Conservation (phyloP, 331 rosid genomes). For the Acacia pycnantha region DNA sequence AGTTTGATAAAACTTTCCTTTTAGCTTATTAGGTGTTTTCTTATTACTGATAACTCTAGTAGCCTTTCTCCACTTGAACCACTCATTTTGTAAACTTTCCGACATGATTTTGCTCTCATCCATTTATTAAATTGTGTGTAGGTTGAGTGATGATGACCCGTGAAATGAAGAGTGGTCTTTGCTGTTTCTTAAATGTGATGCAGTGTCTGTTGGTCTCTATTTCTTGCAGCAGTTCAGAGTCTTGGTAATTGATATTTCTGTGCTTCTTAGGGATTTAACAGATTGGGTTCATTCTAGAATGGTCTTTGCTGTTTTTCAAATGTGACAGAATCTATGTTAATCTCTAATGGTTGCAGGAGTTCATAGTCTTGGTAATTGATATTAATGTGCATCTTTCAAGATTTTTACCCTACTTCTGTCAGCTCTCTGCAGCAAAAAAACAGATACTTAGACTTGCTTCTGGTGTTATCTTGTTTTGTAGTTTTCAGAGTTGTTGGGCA, state of each 20-base stretch:
- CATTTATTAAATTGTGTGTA: not conserved
- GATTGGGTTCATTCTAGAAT: not conserved
- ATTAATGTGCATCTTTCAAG: not conserved
- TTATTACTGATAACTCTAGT: too few species aligned
- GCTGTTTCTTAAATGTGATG: too few species aligned
- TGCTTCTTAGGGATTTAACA: not conserved
- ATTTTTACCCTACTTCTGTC: not conserved
- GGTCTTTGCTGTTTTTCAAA: not conserved
- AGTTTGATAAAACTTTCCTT: too few species aligned
- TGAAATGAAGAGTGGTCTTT: not conserved
- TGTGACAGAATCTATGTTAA: not conserved
- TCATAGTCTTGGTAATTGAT: not conserved
- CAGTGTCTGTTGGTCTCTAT: too few species aligned
- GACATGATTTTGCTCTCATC: not conserved
- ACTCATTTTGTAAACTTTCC: too few species aligned
- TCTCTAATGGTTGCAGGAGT: not conserved
- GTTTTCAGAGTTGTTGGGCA: slow-evolving; percentile 25
- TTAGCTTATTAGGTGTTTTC: too few species aligned
- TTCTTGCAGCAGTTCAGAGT: too few species aligned
- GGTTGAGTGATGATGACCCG: not conserved
- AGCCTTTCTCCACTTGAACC: too few species aligned
- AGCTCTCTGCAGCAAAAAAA: not conserved
- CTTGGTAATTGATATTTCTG: too few species aligned
- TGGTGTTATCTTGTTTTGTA: slow-evolving; percentile 11
- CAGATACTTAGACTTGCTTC: not conserved